Percentiles rank a stretch among this genome's conserved stretches.
Conservation (phyloP, 2,329 filamentous ascomycete species). For the Fusarium nelsonii region DNA sequence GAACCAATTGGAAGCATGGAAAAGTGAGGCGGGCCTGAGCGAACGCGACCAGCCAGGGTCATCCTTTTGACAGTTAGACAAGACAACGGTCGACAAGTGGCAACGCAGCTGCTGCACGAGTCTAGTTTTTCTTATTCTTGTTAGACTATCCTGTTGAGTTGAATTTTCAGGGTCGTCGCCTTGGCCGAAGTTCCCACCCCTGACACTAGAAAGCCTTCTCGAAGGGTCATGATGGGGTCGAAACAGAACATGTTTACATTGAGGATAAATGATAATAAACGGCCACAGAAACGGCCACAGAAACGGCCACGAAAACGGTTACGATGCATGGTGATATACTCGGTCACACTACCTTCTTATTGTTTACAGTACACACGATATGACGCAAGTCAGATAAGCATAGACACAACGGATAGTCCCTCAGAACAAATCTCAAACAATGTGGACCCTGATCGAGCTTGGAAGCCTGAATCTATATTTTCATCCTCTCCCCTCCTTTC, state of each 20-base stretch:
- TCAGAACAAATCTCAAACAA: slow-evolving; percentile 8
- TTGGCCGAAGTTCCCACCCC: slow-evolving; percentile 36
- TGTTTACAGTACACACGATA: slow-evolving; percentile 8
- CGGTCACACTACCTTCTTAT: not conserved
- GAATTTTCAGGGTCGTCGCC: slow-evolving; percentile 34
- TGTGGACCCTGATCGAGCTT: slow-evolving; percentile 14
- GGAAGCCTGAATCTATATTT: slow-evolving; percentile 22
- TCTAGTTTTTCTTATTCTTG: slow-evolving; percentile 17
- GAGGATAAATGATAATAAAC: not conserved
- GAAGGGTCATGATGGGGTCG: slow-evolving; percentile 14
- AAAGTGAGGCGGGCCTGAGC: slow-evolving; percentile 34
- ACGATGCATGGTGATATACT: not conserved
- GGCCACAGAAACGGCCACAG: not conserved
- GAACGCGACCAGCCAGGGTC: slow-evolving; percentile 26
- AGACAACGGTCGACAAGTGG: slow-evolving; percentile 46
- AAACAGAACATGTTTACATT: slow-evolving; percentile 27
- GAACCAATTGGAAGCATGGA: slow-evolving; percentile 45
- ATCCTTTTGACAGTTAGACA: slow-evolving; percentile 40
- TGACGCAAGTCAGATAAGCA: not conserved
- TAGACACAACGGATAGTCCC: slow-evolving; percentile 4
- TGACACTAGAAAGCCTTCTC: slow-evolving; percentile 22
- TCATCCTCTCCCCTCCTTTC: slow-evolving; percentile 16
- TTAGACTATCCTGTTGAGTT: not conserved
- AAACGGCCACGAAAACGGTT: no score
- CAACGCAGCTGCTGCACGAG: slow-evolving; percentile 38